These are phyloP conservation scores for Dothideomycetidae sp. DNA, from an alignment of 2,329 filamentous ascomycete genomes.

Conservation along the genomic window DNA sequence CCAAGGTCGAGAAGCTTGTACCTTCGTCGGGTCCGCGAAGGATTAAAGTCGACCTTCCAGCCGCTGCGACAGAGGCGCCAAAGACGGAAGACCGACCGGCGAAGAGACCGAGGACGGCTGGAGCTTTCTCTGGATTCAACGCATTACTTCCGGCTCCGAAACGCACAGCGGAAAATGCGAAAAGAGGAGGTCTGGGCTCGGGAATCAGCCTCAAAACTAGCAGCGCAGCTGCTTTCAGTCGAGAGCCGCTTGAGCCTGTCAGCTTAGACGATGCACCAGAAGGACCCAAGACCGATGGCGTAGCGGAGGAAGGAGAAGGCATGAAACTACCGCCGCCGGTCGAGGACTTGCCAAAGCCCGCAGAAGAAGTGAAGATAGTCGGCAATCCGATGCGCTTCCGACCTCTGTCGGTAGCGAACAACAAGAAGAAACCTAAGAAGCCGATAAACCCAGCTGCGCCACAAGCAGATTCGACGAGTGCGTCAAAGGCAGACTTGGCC, in stretches of 20 bases:
- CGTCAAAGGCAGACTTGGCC: no score
- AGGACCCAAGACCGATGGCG: slow-evolving; percentile 19
- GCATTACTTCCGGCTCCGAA: slow-evolving; percentile 79
- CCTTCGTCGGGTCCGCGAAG: slow-evolving; percentile 69
- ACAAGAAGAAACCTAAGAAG: slow-evolving; percentile 41
- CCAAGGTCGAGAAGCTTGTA: slow-evolving; percentile 64
- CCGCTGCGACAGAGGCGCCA: slow-evolving; percentile 30
- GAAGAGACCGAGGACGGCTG: slow-evolving; percentile 53
- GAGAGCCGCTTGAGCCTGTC: slow-evolving; percentile 31
- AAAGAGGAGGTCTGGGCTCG: slow-evolving; percentile 29
- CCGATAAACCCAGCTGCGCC: slow-evolving; percentile 31
- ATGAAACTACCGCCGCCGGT: slow-evolving; percentile 31
- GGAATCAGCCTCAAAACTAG: slow-evolving; percentile 70
- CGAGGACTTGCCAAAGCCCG: slow-evolving; percentile 24
- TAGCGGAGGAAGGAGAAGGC: slow-evolving; percentile 13
- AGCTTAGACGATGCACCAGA: slow-evolving; percentile 16
- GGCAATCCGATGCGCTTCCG: slow-evolving; percentile 80
- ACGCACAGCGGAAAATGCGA: slow-evolving; percentile 23
- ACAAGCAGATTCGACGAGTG: slow-evolving; percentile 11
- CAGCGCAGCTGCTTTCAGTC: slow-evolving; percentile 64
- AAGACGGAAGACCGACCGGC: slow-evolving; percentile 40
- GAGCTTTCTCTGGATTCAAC: slow-evolving; percentile 68
- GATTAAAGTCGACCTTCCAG: slow-evolving; percentile 66
- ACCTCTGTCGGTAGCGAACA: slow-evolving; percentile 70
- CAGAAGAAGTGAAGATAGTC: slow-evolving; percentile 51